These are phyloP conservation scores for Solanum aculeatissimum DNA, from an alignment of 305 asterid species.

Conservation along the genomic window DNA sequence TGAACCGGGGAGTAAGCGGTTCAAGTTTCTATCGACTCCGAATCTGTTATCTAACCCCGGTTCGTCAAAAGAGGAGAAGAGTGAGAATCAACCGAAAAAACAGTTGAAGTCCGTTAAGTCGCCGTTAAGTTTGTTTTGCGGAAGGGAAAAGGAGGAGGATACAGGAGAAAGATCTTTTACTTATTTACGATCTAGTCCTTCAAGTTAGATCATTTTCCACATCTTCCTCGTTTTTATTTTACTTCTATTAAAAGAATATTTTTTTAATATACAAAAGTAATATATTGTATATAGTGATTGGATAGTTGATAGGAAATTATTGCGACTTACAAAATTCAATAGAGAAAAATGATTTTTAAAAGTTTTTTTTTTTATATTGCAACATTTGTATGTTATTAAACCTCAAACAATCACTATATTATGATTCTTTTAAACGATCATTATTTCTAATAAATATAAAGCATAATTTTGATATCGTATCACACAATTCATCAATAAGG, in stretches of 20 bases:
- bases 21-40: neutral
- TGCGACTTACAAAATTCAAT: neutral
- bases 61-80: constrained; percentile 13
- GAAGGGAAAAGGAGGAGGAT: constrained; percentile 1
- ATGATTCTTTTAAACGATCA: neutral
- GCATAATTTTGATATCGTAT: neutral
- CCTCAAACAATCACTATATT: neutral
- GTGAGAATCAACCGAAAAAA: neutral
- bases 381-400: neutral
- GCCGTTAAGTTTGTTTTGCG: constrained; percentile 14
- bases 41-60: neutral
- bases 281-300: neutral
- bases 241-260: neutral
- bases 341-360: neutral
- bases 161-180: constrained; percentile 16
- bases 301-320: neutral
- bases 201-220: neutral
- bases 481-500: neutral
- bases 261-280: neutral
- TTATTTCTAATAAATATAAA: neutral
- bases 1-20: neutral
- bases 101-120: constrained; percentile 11
- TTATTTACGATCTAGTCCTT: neutral
- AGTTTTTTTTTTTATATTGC: neutral
- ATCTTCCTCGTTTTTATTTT: neutral